phyloP scores from a whole-genome alignment of 2,329 filamentous ascomycete genomes.

The Coniella vitis region DNA sequence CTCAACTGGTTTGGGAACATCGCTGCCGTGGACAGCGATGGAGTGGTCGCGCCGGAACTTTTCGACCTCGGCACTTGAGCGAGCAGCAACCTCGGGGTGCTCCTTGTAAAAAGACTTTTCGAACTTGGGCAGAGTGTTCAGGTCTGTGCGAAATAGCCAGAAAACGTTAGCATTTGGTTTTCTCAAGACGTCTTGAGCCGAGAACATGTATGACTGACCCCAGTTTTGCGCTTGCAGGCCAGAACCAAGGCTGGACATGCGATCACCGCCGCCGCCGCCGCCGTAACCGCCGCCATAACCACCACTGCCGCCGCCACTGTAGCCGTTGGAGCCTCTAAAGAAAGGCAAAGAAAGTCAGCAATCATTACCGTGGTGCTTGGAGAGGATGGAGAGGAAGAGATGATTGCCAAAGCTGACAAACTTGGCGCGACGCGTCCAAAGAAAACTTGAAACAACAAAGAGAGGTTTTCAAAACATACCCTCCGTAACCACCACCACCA shows the following conservation, averaged over 20 bases:
- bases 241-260: slow-evolving; percentile 87
- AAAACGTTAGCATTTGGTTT: slow-evolving; percentile 21
- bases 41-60: slow-evolving; percentile 80
- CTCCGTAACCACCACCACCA: slow-evolving; percentile 30
- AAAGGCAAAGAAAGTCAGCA: background rate
- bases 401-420: background rate
- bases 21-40: slow-evolving; percentile 72
- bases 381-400: no score
- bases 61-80: slow-evolving; percentile 73
- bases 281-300: slow-evolving; percentile 30
- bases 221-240: slow-evolving; percentile 82
- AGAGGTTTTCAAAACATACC: slow-evolving; percentile 23
- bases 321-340: slow-evolving; percentile 39
- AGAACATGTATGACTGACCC: slow-evolving; percentile 54
- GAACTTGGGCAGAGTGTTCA: slow-evolving; percentile 80
- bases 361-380: no score
- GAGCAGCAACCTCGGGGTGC: slow-evolving; percentile 67
- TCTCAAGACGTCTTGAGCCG: slow-evolving; percentile 21
- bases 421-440: background rate
- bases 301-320: slow-evolving; percentile 40
- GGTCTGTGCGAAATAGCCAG: slow-evolving; percentile 57
- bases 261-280: slow-evolving; percentile 72
- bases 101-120: slow-evolving; percentile 99
- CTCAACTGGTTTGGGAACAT: slow-evolving; percentile 90
- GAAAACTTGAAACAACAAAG: background rate